Evolutionary conservation across 805 yeast genomes (phyloP).

Genomic region (Metschnikowia proteae): DNA sequence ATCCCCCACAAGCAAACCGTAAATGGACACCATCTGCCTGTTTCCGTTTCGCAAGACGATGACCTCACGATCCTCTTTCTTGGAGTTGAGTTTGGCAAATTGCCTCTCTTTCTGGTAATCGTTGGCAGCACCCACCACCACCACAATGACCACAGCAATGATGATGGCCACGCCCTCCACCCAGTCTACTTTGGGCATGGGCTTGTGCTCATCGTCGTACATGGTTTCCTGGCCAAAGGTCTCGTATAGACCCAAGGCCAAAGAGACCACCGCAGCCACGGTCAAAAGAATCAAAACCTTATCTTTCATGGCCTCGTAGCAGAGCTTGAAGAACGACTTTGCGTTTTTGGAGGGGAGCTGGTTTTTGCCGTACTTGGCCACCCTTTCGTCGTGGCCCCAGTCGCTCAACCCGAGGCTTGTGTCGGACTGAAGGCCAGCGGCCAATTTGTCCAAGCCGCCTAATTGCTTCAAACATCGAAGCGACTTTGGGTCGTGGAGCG

Average conservation of each 20-base stretch:
- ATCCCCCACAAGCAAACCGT: constrained; percentile 84
- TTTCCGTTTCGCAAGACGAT: constrained; percentile 72
- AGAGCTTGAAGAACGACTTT: constrained; percentile 62
- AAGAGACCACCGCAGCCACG: constrained; percentile 83
- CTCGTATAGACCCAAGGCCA: constrained; percentile 89
- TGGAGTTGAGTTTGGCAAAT: constrained; percentile 80
- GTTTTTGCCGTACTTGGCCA: constrained; percentile 61
- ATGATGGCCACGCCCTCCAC: constrained; percentile 98
- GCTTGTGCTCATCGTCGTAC: constrained; percentile 73
- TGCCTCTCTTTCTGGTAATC: constrained; percentile 96
- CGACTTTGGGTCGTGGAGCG: constrained; percentile 63
- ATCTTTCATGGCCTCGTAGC: constrained; percentile 85
- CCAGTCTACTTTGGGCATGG: constrained; percentile 88
- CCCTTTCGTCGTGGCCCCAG: constrained; percentile 38
- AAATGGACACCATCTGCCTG: constrained; percentile 64
- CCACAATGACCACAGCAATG: constrained; percentile 86
- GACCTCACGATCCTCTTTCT: constrained; percentile 79
- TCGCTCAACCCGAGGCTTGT: constrained; percentile 39
- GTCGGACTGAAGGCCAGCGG: constrained; percentile 34
- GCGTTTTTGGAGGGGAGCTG: constrained; percentile 66
- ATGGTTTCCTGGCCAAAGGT: constrained; percentile 80
- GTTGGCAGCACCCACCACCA: constrained; percentile 89
- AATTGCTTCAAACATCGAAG: constrained; percentile 36
- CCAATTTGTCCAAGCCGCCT: constrained; percentile 44
- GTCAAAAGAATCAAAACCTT: constrained; percentile 80